These are phyloP conservation scores for Kluyveromyces sp. DNA, from an alignment of 1,139 yeast species.

Conservation along the genomic window DNA sequence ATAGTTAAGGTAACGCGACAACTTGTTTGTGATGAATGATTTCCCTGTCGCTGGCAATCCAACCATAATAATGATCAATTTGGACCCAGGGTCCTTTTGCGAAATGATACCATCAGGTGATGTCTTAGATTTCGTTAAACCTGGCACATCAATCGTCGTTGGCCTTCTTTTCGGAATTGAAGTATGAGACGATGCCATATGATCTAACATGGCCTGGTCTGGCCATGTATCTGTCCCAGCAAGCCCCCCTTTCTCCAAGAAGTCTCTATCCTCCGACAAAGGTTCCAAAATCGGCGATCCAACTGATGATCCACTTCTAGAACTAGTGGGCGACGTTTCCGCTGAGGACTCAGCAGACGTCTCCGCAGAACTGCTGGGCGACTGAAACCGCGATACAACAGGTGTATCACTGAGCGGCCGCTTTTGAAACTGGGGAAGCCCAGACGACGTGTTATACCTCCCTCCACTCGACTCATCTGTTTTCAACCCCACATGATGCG, in stretches of 20 bases:
- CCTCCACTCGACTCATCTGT: constrained; percentile 7
- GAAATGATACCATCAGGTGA: constrained; percentile 82
- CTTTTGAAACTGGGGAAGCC: constrained; percentile 54
- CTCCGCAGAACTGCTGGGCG: constrained; percentile 38
- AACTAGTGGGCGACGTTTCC: constrained; percentile 24
- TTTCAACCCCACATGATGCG: constrained; percentile 8
- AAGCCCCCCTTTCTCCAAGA: not conserved
- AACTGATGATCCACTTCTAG: constrained; percentile 1
- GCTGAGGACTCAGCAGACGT: constrained; percentile 28
- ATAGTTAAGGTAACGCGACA: constrained; percentile 85
- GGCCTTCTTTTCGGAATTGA: constrained; percentile 36
- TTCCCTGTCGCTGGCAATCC: constrained; percentile 93
- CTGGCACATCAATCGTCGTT: constrained; percentile 86
- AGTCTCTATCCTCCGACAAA: not conserved
- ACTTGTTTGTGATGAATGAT: constrained; percentile 83
- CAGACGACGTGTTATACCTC: constrained; percentile 6
- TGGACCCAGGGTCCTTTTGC: constrained; percentile 62
- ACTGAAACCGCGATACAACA: constrained; percentile 42
- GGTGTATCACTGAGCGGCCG: constrained; percentile 72
- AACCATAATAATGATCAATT: constrained; percentile 87
- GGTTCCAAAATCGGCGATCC: constrained; percentile 9
- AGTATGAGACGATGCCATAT: constrained; percentile 12
- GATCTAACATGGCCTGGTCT: not conserved
- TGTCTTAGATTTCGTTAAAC: constrained; percentile 74
- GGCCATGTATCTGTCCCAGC: not conserved